These are phyloP conservation scores for Quercus gilva DNA, from an alignment of 306 rosid genomes.

Conservation along the genomic window DNA sequence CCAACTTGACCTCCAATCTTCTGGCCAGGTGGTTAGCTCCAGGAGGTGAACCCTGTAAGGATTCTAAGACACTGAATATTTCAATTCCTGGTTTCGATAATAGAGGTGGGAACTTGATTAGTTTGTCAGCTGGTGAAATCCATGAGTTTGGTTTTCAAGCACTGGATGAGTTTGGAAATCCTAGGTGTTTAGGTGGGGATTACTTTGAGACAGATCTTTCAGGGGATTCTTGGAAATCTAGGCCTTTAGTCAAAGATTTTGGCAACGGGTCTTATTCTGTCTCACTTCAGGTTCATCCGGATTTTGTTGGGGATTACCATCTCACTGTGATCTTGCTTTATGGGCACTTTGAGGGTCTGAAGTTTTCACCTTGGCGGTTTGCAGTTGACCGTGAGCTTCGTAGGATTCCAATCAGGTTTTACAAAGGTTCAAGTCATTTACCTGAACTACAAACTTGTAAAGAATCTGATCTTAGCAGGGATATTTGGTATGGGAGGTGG, in stretches of 20 bases:
- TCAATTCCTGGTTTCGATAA: slow-evolving; percentile 56
- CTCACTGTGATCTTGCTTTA: slow-evolving; percentile 63
- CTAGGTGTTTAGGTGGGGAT: slow-evolving; percentile 89
- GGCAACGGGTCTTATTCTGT: slow-evolving; percentile 72
- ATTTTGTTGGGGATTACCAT: slow-evolving; percentile 61
- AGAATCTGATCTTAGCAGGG: slow-evolving; percentile 62
- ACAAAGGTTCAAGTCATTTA: slow-evolving; percentile 38
- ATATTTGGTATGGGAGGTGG: slow-evolving; percentile 88
- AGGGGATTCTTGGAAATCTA: slow-evolving; percentile 85
- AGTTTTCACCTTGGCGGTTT: slow-evolving; percentile 60
- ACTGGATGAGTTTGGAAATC: slow-evolving; percentile 57
- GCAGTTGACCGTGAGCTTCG: slow-evolving; percentile 48
- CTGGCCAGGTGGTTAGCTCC: slow-evolving; percentile 65
- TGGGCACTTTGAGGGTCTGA: slow-evolving; percentile 78
- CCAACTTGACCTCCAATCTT: slow-evolving; percentile 56
- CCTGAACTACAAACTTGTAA: slow-evolving; percentile 50
- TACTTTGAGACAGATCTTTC: slow-evolving; percentile 86
- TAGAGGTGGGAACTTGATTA: slow-evolving; percentile 26
- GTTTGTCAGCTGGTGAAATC: slow-evolving; percentile 66
- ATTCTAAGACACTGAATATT: slow-evolving; percentile 54
- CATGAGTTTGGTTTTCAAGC: slow-evolving; percentile 72
- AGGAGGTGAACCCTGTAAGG: slow-evolving; percentile 73
- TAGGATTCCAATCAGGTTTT: slow-evolving; percentile 51
- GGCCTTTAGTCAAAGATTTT: slow-evolving; percentile 81
- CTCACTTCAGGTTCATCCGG: slow-evolving; percentile 78